Evolutionary conservation across 1,284 basidiomycete species (phyloP).

Genomic region (Tylopilus sp.): DNA sequence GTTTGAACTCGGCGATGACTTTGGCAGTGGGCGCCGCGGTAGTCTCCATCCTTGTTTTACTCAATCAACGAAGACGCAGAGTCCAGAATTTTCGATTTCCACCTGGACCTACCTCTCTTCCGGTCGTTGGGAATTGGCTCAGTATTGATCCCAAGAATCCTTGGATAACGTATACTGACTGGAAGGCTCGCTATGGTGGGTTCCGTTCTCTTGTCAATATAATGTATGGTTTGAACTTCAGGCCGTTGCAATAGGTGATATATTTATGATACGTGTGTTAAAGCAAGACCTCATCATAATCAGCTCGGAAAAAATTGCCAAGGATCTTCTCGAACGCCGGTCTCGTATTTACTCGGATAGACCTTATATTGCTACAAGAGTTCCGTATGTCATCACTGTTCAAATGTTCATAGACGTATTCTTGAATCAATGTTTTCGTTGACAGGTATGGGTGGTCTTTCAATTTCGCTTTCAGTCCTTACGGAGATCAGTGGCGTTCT

Average conservation of each 20-base stretch:
- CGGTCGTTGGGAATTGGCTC: slow-evolving; percentile 34
- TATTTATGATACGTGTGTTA: slow-evolving; percentile 34
- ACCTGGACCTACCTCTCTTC: slow-evolving; percentile 34
- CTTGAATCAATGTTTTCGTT: slow-evolving; percentile 6
- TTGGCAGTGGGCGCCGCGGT: slow-evolving; percentile 6
- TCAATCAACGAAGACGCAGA: slow-evolving; percentile 15
- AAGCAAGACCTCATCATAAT: slow-evolving; percentile 37
- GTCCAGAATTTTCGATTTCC: slow-evolving; percentile 19
- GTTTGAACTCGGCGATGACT: slow-evolving; percentile 6
- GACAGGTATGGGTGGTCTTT: slow-evolving; percentile 38
- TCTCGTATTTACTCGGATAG: slow-evolving; percentile 41
- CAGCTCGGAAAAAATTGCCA: slow-evolving; percentile 29
- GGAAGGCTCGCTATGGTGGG: slow-evolving; percentile 32
- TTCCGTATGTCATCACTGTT: slow-evolving; percentile 24
- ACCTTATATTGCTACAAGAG: slow-evolving; percentile 33
- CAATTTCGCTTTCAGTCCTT: slow-evolving; percentile 30
- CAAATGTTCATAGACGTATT: neutral
- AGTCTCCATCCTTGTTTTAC: slow-evolving; percentile 3
- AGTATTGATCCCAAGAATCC: slow-evolving; percentile 31
- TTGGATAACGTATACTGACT: slow-evolving; percentile 33
- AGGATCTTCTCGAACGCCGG: slow-evolving; percentile 37
- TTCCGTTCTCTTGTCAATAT: no score
- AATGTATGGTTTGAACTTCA: neutral
- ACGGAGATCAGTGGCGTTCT: slow-evolving; percentile 36
- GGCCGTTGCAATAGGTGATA: slow-evolving; percentile 25